Evolutionary conservation across 371 early-diverging fungal species (phyloP), one percentile per base, ranked within the genome.

Genomic region (Zancudomyces culisetae): DNA sequence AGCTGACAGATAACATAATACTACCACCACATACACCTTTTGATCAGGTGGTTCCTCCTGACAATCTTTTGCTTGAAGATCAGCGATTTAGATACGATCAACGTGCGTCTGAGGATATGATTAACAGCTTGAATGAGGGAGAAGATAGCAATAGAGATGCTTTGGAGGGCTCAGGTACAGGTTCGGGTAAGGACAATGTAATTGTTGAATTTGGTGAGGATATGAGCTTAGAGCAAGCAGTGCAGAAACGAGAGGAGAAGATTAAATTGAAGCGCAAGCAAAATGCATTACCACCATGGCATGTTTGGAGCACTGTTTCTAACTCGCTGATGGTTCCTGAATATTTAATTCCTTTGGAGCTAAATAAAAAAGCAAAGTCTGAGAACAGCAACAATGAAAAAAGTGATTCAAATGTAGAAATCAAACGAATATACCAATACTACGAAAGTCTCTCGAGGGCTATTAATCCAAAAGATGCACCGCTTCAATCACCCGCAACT

Each of bases 211-310:
- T 88, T 56, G 79, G 80, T 54, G 79, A 79, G 54, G 83, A 86
- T 23, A 19, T 66, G 51, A 54, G 62, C 45, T 74, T 78, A 30
- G 78, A 78, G 49, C 80, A 79, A 22, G 77, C 77, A 12, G 70
- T 79, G 54, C 70, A 74, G 21, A 73, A 74, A 15, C 76, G 77
- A 45, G 76, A 80, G 60, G 69, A 72, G 3, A 85, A 85, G 51
- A 72, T 77, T 0, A 77, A 77, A 56, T 75, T 77, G 60, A 83
- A 81, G 50, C 69, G 83, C 58, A 75, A 74, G 52, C 85, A 81
- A 62, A 85, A 84, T 60, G 83, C 78, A 29, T 65, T 83, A 43
- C 87, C 83, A 19, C 76, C 76, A 22, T 87, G 82, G 85, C 84
- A 82, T 64, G 75, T 74, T 23, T 77, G 74, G 45, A 77, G 76